A percentile compares a stretch with the other conserved stretches of the same genome.
Conservation (phyloP, 2,329 filamentous ascomycete species). For the Dissoconium aciculare region DNA sequence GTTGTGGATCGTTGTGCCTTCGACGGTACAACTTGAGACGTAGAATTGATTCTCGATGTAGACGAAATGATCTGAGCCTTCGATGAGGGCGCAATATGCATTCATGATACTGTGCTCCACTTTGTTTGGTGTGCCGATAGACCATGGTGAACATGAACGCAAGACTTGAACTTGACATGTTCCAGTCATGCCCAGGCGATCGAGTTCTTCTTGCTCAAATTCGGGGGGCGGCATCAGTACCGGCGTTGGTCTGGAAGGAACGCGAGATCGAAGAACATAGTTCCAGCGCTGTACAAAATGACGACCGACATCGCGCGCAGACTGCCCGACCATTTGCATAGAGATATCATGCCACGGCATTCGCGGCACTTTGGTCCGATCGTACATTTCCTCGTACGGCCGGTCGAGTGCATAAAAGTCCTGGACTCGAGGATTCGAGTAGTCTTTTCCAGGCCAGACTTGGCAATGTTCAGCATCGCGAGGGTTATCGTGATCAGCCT, state of each 20-base stretch:
- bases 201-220: conserved; percentile 70
- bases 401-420: conserved; percentile 89
- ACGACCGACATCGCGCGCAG: conserved; percentile 79
- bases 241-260: conserved; percentile 82
- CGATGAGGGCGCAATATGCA: conserved; percentile 87
- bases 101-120: conserved; percentile 92
- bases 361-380: conserved; percentile 69
- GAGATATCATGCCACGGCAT: conserved; percentile 99
- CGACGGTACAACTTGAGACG: conserved; percentile 79
- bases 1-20: conserved; percentile 79
- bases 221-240: conserved; percentile 90
- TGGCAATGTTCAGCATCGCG: conserved; percentile 91
- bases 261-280: conserved; percentile 81
- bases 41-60: conserved; percentile 99
- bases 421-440: conserved; percentile 87
- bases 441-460: conserved; percentile 94
- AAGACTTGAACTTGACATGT: conserved; percentile 95
- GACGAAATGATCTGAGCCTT: conserved; percentile 89
- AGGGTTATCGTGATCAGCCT: conserved; percentile 52
- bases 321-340: conserved; percentile 96
- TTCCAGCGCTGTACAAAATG: conserved; percentile 99
- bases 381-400: conserved; percentile 98
- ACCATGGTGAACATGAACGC: conserved; percentile 82
- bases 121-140: conserved; percentile 66
- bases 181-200: conserved; percentile 74